Evolutionary conservation across 306 rosid genomes (phyloP), one percentile per base, ranked within the genome.

Genomic region (Canavalia gladiata): DNA sequence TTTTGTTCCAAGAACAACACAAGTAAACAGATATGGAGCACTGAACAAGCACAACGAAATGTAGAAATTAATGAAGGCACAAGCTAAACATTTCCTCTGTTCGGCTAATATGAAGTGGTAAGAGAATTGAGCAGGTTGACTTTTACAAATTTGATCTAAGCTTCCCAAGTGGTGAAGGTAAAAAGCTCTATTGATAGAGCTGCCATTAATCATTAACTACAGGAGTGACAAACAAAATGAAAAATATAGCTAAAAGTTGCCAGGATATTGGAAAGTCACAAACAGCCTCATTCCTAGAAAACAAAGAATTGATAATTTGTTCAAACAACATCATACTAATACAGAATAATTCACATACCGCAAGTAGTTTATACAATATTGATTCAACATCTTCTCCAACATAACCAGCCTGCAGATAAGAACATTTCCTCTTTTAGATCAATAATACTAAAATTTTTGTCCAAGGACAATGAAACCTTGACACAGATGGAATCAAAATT

Each of bases 341-440:
- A 60, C 28, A 62, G 76, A 73, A 90, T 25, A 35, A 78, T 28
- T 70, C 58, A 74, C 90, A 65, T 87, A 93, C 98, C 88, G 88
- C 91, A 67, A 93, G 94, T 74, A 93, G 84, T 81, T 93, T 93
- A 67, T 91, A 86, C 84, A 93, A 86, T 83, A 93, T 91, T 67
- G 98, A 93, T 81, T 93, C 97, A 8, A 93, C 98, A 82, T 93
- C 97, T 85, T 93, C 97, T 80, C 98, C 98, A 85, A 93, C 98
- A 81, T 93, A 93, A 72, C 98, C 98, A 62, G 98, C 98, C 97
- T 93, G 93, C 88, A 88, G 72, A 87, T 49, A 18, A 68, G 55
- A 85, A 77, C 25, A 68, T 64, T 85, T 59, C 62, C 67, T 76
- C 84, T 50, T 75, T 82, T 43, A 90, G 87, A 74, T 56, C 52